A percentile compares a stretch with the other conserved stretches of the same genome.
Conservation (phyloP, 2,329 filamentous ascomycete species). For the Ophiosphaerella herpotricha region DNA sequence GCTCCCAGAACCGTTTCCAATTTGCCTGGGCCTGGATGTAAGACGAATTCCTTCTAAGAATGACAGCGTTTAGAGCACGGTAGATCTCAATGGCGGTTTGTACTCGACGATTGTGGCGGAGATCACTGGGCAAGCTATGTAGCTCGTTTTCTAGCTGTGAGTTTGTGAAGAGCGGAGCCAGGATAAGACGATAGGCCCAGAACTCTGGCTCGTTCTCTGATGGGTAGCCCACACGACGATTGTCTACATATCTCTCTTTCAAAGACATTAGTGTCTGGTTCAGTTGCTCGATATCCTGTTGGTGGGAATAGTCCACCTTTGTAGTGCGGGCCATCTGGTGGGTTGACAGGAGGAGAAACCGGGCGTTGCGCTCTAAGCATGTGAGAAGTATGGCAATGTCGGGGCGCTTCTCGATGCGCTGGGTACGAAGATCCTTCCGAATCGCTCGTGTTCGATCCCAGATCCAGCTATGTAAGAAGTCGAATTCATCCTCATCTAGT, state of each 20-base stretch:
- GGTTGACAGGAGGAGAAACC: constrained; percentile 66
- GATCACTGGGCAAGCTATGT: constrained; percentile 58
- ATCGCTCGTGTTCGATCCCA: constrained; percentile 69
- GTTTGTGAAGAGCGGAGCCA: constrained; percentile 55
- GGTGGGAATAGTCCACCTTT: constrained; percentile 52
- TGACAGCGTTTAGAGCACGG: constrained; percentile 59
- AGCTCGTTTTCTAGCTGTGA: constrained; percentile 58
- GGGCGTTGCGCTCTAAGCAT: constrained; percentile 66
- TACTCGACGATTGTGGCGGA: constrained; percentile 58
- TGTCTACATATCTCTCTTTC: constrained; percentile 54
- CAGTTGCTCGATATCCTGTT: constrained; percentile 68
- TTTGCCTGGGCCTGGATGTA: constrained; percentile 63
- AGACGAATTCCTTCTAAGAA: constrained; percentile 54
- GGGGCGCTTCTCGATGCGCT: constrained; percentile 59
- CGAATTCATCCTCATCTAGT: constrained; percentile 56
- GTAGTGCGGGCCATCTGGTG: constrained; percentile 57
- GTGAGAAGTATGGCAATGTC: constrained; percentile 63
- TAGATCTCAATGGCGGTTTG: constrained; percentile 62
- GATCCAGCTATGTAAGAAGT: constrained; percentile 63
- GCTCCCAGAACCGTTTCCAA: constrained; percentile 61
- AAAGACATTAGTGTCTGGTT: constrained; percentile 66
- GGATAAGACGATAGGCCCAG: constrained; percentile 62
- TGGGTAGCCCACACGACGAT: constrained; percentile 49
- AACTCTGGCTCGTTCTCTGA: constrained; percentile 68
- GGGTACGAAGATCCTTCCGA: constrained; percentile 68